Base-by-base conservation (phyloP, 2,329 filamentous ascomycete species). In the Cyphellophora europaea region DNA sequence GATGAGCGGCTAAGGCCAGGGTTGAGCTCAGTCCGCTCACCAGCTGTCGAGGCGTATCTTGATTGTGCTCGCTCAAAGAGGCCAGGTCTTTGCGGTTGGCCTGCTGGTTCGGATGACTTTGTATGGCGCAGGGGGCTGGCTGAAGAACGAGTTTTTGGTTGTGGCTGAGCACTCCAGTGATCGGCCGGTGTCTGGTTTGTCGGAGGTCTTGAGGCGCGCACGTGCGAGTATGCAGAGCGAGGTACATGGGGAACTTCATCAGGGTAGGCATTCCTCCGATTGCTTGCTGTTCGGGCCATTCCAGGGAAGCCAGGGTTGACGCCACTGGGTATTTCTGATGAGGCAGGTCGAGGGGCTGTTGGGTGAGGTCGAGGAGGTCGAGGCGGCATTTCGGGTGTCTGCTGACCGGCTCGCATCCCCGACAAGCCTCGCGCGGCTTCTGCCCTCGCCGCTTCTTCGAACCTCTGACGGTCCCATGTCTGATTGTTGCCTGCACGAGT, bases 161-260 rank as follows among this genome's bases (percentile, higher is more conserved):
- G 21, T 25, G 21, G n/a, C 8, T 25, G 21, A 25, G 8, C 21
- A 25, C 8, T 8, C 21, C 21, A 25, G n/a, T 25, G 21, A 25
- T 25, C 21, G 8, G 21, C 8, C n/a, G 21, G 21, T 8, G 27
- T 6, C 10, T 30, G 15, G 8, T 6, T 13, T 30, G 19, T 19
- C 10, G 36, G 31, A 14, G 40, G 36, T 12, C 43, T 43, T 19
- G 41, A 33, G 11, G 40, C 36, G 29, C 36, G 49, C 4, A 53
- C 49, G 35, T 52, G 62, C 13, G 53, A 55, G 46, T 69, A 70
- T n/a, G 69, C 65, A 3, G 68, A 67, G 12, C 56, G 52, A 17
- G 47, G 43, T 14, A 72, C 72, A 51, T 71, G 71, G 21, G n/a
- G n/a, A n/a, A 70, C 64, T 46, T 78, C 74, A 48, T 78, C 74